Evolutionary conservation across 179 eudicot genomes (phyloP), one percentile per base, ranked within the genome.

Genomic region (Beta macrorhiza): DNA sequence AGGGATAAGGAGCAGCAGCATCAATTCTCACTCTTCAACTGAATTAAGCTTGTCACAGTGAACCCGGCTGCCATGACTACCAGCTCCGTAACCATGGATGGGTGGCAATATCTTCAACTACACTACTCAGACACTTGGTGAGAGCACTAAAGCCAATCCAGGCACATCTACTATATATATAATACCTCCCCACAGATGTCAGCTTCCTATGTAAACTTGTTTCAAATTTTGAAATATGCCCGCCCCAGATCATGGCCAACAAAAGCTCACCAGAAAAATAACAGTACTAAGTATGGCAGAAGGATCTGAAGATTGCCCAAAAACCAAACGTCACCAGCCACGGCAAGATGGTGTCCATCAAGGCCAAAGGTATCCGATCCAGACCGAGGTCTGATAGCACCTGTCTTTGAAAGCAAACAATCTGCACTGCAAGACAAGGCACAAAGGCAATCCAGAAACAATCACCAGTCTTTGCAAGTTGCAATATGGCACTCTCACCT

Each of bases 1-100:
- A 93, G 98, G 99, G 99, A 95, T 95, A 93, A 95, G 93, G 91
- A 91, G 93, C 97, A 85, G 86, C 91, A 89, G 87, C 93, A 87
- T 89, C 91, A 84, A 85, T 87, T 88, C 83, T 77, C 81, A 85
- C 85, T 57, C 85, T 81, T 84, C 89, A 87, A 86, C 83, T 58
- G 80, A 82, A 86, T 76, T 76, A 90, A 90, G 83, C 91, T 90
- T 85, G 86, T 76, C 80, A 77, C 88, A 87, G 89, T 88, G 91
- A 87, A 86, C 93, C 97, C 87, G 91, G 94, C 98, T 92, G 97
- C 90, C 89, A 85, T 86, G 83, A 88, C 80, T 85, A 90, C 90
- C 91, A 89, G 90, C 93, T 91, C 89, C 94, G 82, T 87, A 86
- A 88, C 89, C 82, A 87, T 88, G 97, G 92, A 86, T 90, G 94